Base-by-base conservation (phyloP, 176 grass and related monocot species). In the Lolium multiflorum region DNA sequence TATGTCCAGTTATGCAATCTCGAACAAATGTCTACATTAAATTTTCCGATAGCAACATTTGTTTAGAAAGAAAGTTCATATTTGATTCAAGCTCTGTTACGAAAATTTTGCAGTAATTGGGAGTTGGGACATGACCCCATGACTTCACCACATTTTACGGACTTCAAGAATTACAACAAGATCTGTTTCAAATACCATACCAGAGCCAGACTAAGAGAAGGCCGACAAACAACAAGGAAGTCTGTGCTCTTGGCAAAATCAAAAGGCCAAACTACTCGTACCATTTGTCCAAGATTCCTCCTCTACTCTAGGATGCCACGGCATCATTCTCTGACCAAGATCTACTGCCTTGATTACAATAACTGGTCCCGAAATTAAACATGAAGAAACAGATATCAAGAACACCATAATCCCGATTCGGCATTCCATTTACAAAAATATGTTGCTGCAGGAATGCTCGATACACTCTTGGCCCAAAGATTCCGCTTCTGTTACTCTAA, bases 361-460 rank as follows among this genome's bases (percentile, higher is more conserved):
- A 61, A 39, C 58, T 61, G 16, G 21, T 38, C 25, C n/a, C 46
- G 12, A 85, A 51, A 62, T 74, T 81, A 56, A 41, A 50, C 48
- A 80, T 79, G 24, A 41, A 31, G 20, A 77, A 12, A 38, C 10
- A 84, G 20, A 79, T 61, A 79, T 10, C 17, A 48, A 47, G 24
- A 58, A 26, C n/a, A 11, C 20, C 65, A 55, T 18, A 4, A 24
- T 58, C 67, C 41, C n/a, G 16, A 63, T 9, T n/a, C 39, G 55
- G 52, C 18, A 51, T 74, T 46, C 59, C 8, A 62, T 25, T 3
- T 43, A 50, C 24, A 61, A 54, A 74, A 68, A 18, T 68, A 68
- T 14, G 64, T 69, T 56, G 37, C 15, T 52, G 73, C 66, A 81
- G 51, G 38, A 81, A 59, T 52, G 43, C 25, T 80, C n/a, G 71